Percentiles rank a stretch among this genome's conserved stretches.
These are phyloP conservation scores for Chalciporus sp. DNA, from an alignment of 1,284 basidiomycete species.

Conservation along the genomic window DNA sequence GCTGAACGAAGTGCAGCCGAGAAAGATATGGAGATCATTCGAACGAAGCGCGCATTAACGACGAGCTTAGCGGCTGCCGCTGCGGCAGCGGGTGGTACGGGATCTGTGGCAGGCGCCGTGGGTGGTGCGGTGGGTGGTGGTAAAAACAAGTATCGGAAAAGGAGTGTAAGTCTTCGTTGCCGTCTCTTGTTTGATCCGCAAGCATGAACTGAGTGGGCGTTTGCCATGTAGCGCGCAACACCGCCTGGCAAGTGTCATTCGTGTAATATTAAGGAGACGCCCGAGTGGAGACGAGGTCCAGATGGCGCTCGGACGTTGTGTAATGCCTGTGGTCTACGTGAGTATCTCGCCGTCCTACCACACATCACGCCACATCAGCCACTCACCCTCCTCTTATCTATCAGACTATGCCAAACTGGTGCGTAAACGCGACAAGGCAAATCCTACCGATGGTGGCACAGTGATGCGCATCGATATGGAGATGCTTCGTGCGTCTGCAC, in stretches of 20 bases:
- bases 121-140: conserved; percentile 29
- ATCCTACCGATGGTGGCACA: conserved; percentile 49
- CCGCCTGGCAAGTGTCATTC: conserved; percentile 84
- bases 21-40: conserved; percentile 79
- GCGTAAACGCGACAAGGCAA: conserved; percentile 68
- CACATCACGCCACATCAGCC: conserved; percentile 37
- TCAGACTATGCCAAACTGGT: conserved; percentile 78
- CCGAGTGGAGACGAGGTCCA: conserved; percentile 81
- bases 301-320: conserved; percentile 80
- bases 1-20: conserved; percentile 61
- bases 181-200: conserved; percentile 16
- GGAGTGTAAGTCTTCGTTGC: conserved; percentile 59
- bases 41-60: conserved; percentile 72
- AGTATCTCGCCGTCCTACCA: conserved; percentile 36
- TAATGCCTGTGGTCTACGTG: conserved; percentile 81
- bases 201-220: conserved; percentile 18
- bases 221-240: conserved; percentile 63
- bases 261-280: conserved; percentile 80
- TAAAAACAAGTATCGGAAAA: conserved; percentile 79
- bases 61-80: conserved; percentile 45
- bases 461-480: conserved; percentile 69
- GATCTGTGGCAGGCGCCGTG: conserved; percentile 25
- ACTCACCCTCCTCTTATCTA: neutral
- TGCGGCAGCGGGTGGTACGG: conserved; percentile 35
- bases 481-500: conserved; percentile 67